phyloP scores from a whole-genome alignment of 2,329 filamentous ascomycete genomes.

The Microcyclosporella mali region DNA sequence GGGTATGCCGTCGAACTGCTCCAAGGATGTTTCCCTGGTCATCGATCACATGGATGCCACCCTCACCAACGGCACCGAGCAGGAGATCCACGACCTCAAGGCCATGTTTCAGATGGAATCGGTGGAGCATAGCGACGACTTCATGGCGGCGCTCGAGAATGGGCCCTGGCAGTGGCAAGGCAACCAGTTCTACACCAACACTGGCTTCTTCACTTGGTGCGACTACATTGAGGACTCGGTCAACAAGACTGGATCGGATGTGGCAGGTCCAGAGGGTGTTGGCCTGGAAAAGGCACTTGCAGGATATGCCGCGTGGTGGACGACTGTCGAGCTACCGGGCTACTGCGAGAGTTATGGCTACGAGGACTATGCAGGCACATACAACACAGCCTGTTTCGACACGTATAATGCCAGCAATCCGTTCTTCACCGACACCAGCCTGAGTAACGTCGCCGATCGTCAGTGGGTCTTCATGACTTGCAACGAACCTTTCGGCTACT shows the following conservation, averaged over 20 bases:
- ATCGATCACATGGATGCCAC: slow-evolving; percentile 44
- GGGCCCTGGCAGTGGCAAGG: slow-evolving; percentile 56
- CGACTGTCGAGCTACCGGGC: slow-evolving; percentile 39
- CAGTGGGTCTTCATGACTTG: slow-evolving; percentile 59
- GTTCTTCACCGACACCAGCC: slow-evolving; percentile 46
- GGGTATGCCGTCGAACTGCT: slow-evolving; percentile 56
- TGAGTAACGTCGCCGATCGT: slow-evolving; percentile 43
- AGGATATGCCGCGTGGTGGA: slow-evolving; percentile 52
- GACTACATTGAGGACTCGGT: slow-evolving; percentile 35
- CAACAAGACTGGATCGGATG: slow-evolving; percentile 8
- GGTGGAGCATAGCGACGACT: slow-evolving; percentile 49
- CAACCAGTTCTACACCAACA: slow-evolving; percentile 43
- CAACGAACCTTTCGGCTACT: slow-evolving; percentile 57
- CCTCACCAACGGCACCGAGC: slow-evolving; percentile 24
- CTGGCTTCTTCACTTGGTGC: slow-evolving; percentile 42
- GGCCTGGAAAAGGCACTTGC: slow-evolving; percentile 48
- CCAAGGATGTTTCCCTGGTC: slow-evolving; percentile 46
- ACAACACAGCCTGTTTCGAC: slow-evolving; percentile 47
- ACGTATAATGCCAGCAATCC: slow-evolving; percentile 47
- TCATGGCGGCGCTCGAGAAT: slow-evolving; percentile 47
- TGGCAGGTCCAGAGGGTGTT: slow-evolving; percentile 41
- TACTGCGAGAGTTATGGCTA: slow-evolving; percentile 45
- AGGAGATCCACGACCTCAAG: slow-evolving; percentile 42
- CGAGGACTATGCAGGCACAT: slow-evolving; percentile 43
- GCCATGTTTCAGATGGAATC: slow-evolving; percentile 46